phyloP scores from a whole-genome alignment of 1,284 basidiomycete genomes.

The Pascua guehoae region DNA sequence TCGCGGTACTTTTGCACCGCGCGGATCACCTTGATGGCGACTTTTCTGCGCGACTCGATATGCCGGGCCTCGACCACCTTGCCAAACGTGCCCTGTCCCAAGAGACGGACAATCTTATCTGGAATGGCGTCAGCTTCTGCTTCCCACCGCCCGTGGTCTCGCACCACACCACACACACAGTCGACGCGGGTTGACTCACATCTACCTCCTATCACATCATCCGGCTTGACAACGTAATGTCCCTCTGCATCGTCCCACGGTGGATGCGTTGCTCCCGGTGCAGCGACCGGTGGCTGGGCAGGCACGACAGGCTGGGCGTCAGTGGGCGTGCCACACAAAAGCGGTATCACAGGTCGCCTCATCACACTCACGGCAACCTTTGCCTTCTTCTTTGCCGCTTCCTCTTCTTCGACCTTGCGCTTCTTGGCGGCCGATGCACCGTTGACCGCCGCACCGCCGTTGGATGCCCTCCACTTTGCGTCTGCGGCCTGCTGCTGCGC shows the following conservation, averaged over 20 bases:
- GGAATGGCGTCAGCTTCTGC: constrained; percentile 15
- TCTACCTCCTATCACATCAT: constrained; percentile 76
- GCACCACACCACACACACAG: not conserved
- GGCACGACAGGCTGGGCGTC: constrained; percentile 6
- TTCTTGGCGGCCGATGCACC: constrained; percentile 27
- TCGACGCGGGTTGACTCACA: constrained; percentile 56
- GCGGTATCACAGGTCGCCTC: no score
- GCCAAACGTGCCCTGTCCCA: constrained; percentile 98
- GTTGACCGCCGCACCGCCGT: not conserved
- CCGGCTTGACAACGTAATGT: constrained; percentile 85
- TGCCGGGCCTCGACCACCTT: constrained; percentile 96
- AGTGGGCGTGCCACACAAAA: no score
- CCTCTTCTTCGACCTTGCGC: constrained; percentile 38
- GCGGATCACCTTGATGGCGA: constrained; percentile 98
- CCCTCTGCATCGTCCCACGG: constrained; percentile 88
- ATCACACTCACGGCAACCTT: constrained; percentile 8
- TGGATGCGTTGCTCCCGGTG: constrained; percentile 47
- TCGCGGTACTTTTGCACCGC: constrained; percentile 96
- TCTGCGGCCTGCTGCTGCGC: constrained; percentile 1
- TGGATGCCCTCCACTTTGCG: constrained; percentile 9
- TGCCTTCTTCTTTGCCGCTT: constrained; percentile 33
- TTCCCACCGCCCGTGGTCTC: not conserved
- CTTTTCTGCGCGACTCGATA: constrained; percentile 64
- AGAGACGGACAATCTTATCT: constrained; percentile 84
- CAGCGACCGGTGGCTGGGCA: constrained; percentile 2